Base-by-base conservation (phyloP, 805 yeast species). In the Cyberlindnera nakhonratchasimensis region DNA sequence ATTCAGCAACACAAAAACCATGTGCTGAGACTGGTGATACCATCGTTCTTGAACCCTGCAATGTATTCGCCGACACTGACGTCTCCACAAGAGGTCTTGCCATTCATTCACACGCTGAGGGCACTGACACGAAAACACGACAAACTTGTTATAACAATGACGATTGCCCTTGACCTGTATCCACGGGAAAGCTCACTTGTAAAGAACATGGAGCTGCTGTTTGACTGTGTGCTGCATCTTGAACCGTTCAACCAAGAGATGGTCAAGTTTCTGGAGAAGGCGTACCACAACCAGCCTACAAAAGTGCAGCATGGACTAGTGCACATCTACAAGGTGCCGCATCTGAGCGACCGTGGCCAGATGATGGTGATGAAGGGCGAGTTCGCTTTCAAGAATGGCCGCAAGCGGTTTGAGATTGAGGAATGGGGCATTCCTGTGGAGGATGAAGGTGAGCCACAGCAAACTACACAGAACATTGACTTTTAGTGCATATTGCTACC, bases 361-460 rank as follows among this genome's bases (percentile, higher is more conserved):
- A 90, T 89, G 96, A 77, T 78, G 50, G 74, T 79, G 1, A 75
- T 79, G 43, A 70, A 71, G 44, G 82, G 85, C 45, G 97, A 90
- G 63, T 82, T 77, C 61, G 88, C 96, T 5, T 91, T 90, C 66
- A 81, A 82, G 57, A 86, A 88, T 51, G 91, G 96, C 12, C 75
- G 85, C 48, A 79, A 80, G 61, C 80, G 75, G 54, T 88, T 91
- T 58, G 96, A 86, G 55, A 82, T 93, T 40, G 91, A 86, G 51
- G 87, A 82, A 55, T 93, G 96, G 96, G 87, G 96, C n/a, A 93
- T 93, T 38, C 98, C 99, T 0, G 96, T 91, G 2, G 96, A 89
- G 43, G 95, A 84, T 44, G 85, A 56, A 40, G 59, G 55, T 8
- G 56, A 51, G 13, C 43, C 38, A 10, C 48, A 51, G 32, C 51